Base-by-base conservation (phyloP, 306 rosid genomes). In the Pueraria montana region DNA sequence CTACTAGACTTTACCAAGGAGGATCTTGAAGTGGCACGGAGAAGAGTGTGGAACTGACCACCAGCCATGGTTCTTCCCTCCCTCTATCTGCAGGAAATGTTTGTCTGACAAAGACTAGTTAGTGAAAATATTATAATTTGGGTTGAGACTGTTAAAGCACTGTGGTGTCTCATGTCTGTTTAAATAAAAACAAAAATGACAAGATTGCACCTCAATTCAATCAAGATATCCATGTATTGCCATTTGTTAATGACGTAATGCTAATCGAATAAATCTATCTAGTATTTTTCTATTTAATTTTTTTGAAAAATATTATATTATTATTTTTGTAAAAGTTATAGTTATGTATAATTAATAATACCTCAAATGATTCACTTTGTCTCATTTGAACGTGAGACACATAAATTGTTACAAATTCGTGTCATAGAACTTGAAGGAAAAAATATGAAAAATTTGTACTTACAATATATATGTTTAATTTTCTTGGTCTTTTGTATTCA, bases 11-110 rank as follows among this genome's bases (percentile, higher is more conserved):
- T 87, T 21, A 53, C 2, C 70, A 87, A 8, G 48, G 78, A 83
- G 42, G 80, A 66, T 40, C 80, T 27, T 45, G 89, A 84, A 61
- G 85, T 66, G 56, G 85, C 38, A 36, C 58, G 73, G 55, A 86
- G 55, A 72, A 80, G 74, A 49, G 48, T 26, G 48, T 61, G 9
- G 77, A 85, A 81, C 0, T 81, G 85, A 36, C 6, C 63, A 42
- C 83, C 80, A 27, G 62, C 86, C 88, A 85, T 85, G 74, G 71
- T 58, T 20, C 14, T 38, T 45, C 7, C 16, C 12, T 72, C 3
- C 13, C 27, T 42, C 32, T 59, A 16, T 16, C 50, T 13, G 12
- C 38, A 16, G 40, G 61, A 16, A 82, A 69, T 12, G 61, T 53
- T 8, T 21, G 40, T 80, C 43, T 45, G 59, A 8, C 1, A 12